phyloP scores from a whole-genome alignment of 495 filamentous ascomycete genomes.

The Penicillium samsonianum region DNA sequence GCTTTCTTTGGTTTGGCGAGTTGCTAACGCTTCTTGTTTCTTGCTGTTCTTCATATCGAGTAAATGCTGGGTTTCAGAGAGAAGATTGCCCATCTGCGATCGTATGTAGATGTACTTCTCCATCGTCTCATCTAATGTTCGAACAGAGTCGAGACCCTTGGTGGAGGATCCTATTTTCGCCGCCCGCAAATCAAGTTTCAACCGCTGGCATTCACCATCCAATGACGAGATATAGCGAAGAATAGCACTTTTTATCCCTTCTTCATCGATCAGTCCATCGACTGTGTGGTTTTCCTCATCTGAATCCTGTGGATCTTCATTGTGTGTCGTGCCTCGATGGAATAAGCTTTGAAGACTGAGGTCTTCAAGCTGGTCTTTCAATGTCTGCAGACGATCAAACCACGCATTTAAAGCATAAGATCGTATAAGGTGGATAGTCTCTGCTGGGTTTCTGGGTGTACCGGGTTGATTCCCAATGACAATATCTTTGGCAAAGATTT shows the following conservation, averaged over 20 bases:
- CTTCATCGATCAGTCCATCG: background rate
- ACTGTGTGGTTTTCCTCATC: background rate
- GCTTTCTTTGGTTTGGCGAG: background rate
- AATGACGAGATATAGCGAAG: background rate
- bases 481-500: background rate
- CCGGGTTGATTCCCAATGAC: background rate
- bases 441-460: background rate
- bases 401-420: conserved; percentile 1
- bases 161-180: background rate
- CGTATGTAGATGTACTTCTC: background rate
- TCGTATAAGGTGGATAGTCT: background rate
- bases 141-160: background rate
- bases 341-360: background rate
- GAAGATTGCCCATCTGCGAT: background rate
- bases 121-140: background rate
- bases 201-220: background rate
- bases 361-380: background rate
- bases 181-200: background rate
- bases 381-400: background rate
- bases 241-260: background rate
- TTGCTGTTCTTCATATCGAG: background rate
- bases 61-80: background rate
- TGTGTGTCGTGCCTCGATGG: background rate
- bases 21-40: background rate
- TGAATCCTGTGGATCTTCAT: background rate